Evolutionary conservation across 1,284 basidiomycete genomes (phyloP).

Genomic region (Neolentinus lepideus): DNA sequence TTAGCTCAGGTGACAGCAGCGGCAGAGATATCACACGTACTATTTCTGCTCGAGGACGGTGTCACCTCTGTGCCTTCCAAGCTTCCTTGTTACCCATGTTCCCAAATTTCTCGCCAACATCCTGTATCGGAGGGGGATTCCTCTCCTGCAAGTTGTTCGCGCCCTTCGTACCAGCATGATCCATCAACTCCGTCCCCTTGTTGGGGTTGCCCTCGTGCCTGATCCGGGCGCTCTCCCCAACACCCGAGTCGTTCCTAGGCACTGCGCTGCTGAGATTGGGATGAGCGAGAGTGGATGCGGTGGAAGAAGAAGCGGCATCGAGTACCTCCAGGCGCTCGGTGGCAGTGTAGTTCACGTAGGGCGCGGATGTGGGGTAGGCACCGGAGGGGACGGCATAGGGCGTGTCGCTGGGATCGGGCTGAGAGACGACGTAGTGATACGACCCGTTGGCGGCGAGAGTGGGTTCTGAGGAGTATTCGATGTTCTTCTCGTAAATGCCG

Average conservation of each 20-base stretch:
- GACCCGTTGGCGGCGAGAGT: slow-evolving; percentile 32
- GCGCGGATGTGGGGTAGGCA: slow-evolving; percentile 52
- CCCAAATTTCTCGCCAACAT: slow-evolving; percentile 35
- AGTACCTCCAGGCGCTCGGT: slow-evolving; percentile 29
- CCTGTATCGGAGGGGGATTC: slow-evolving; percentile 34
- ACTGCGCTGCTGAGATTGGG: slow-evolving; percentile 33
- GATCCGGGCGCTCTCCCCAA: slow-evolving; percentile 39
- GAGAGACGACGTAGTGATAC: slow-evolving; percentile 49
- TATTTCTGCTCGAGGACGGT: not conserved
- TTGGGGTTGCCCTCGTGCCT: slow-evolving; percentile 32
- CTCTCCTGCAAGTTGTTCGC: slow-evolving; percentile 32
- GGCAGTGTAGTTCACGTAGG: slow-evolving; percentile 37
- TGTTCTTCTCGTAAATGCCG: slow-evolving; percentile 47
- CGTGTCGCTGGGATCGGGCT: slow-evolving; percentile 49
- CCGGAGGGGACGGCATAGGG: slow-evolving; percentile 61
- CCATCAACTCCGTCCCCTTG: slow-evolving; percentile 40
- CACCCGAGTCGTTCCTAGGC: slow-evolving; percentile 33
- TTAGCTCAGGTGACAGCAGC: not conserved
- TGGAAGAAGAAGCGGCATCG: slow-evolving; percentile 33
- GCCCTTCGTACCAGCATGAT: slow-evolving; percentile 15
- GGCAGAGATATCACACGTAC: not conserved
- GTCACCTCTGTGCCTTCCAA: slow-evolving; percentile 37
- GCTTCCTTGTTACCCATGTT: slow-evolving; percentile 36
- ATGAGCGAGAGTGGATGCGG: slow-evolving; percentile 35
- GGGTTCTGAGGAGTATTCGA: slow-evolving; percentile 42